phyloP scores from a whole-genome alignment of 1,139 yeast genomes.

The Kodamaea suecica region DNA sequence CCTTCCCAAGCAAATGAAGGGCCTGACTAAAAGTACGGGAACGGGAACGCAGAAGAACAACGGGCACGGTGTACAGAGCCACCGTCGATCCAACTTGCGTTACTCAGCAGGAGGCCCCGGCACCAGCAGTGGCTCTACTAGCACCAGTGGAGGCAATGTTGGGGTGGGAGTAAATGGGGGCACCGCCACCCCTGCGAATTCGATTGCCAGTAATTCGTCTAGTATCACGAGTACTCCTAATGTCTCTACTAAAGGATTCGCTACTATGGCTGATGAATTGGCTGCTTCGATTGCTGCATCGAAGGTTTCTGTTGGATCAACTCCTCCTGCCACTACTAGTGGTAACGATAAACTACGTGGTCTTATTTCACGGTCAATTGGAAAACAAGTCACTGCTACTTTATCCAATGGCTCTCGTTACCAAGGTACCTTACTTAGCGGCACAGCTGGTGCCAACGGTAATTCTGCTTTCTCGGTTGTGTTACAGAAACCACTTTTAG shows the following conservation, averaged over 20 bases:
- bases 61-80: conserved; percentile 17
- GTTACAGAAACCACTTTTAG: conserved; percentile 43
- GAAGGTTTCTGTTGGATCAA: background rate
- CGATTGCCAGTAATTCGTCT: conserved; percentile 1
- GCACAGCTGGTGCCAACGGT: conserved; percentile 22
- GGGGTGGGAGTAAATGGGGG: conserved; percentile 1
- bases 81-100: conserved; percentile 29
- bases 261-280: conserved; percentile 20
- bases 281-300: conserved; percentile 8
- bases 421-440: conserved; percentile 53
- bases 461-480: conserved; percentile 47
- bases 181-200: conserved; percentile 1
- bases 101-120: conserved; percentile 8
- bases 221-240: no score
- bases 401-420: conserved; percentile 60
- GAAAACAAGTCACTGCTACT: conserved; percentile 56
- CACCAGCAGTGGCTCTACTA: no score
- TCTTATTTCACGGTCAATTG: conserved; percentile 46
- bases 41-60: conserved; percentile 16
- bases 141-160: no score
- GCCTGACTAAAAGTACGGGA: conserved; percentile 20
- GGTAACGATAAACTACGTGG: conserved; percentile 6
- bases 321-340: background rate
- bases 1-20: conserved; percentile 23
- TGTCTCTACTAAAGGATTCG: conserved; percentile 8